A percentile compares a stretch with the other conserved stretches of the same genome.
Conservation (phyloP, 345 rosid species). For the Xanthoceras sorbifolium region DNA sequence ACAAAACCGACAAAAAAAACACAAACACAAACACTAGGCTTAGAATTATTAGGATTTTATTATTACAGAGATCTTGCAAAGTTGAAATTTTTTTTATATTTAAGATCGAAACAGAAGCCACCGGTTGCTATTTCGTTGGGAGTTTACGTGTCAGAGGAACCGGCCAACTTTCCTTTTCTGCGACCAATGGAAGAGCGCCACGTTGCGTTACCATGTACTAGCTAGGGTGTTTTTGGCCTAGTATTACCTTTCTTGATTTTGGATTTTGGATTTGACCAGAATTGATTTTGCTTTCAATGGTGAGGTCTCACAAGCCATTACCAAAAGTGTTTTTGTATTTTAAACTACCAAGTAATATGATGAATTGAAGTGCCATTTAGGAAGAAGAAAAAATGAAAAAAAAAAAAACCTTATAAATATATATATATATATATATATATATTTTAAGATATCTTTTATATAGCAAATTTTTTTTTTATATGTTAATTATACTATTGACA, state of each 20-base stretch:
- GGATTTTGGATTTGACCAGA: background rate
- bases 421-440: too few species aligned
- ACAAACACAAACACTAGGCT: background rate
- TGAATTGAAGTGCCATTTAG: background rate
- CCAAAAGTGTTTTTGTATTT: background rate
- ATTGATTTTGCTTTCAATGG: slow-evolving; percentile 1
- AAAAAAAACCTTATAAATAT: too few species aligned
- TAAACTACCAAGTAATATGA: too few species aligned
- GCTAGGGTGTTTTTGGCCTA: slow-evolving; percentile 12
- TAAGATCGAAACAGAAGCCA: slow-evolving; percentile 28
- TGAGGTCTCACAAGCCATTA: background rate
- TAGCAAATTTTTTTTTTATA: too few species aligned
- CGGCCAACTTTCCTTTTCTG: slow-evolving; percentile 18
- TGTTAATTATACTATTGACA: too few species aligned
- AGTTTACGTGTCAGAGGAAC: slow-evolving; percentile 10
- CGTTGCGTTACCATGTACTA: background rate
- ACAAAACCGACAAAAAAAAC: background rate
- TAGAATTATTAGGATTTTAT: background rate
- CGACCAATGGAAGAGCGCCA: slow-evolving; percentile 5
- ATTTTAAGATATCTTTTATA: too few species aligned
- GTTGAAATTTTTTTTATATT: background rate
- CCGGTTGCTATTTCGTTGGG: slow-evolving; percentile 33
- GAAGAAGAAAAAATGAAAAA: background rate
- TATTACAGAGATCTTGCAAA: background rate
- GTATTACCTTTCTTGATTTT: slow-evolving; percentile 4